phyloP scores from a whole-genome alignment of 2,329 filamentous ascomycete genomes.

The Penicillium sp. region DNA sequence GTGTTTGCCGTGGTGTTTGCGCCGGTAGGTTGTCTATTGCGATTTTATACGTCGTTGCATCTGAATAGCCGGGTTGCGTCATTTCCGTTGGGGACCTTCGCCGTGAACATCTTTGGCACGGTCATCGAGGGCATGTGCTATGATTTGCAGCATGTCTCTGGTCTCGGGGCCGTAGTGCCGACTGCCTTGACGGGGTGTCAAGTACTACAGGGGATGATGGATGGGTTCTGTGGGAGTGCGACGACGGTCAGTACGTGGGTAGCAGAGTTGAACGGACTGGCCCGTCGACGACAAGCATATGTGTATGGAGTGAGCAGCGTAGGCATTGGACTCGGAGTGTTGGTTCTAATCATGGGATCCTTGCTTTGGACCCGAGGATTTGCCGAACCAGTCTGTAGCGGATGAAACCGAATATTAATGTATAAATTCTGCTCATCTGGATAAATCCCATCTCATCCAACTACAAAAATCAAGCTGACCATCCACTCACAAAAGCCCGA shows the following conservation, averaged over 20 bases:
- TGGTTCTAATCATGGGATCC: slow-evolving; percentile 53
- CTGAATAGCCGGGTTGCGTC: slow-evolving; percentile 62
- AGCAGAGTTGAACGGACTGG: slow-evolving; percentile 52
- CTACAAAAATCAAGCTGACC: neutral
- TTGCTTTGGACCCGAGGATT: slow-evolving; percentile 49
- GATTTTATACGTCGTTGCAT: slow-evolving; percentile 65
- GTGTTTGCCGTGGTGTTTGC: slow-evolving; percentile 77
- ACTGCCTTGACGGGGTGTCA: slow-evolving; percentile 53
- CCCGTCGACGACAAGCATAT: slow-evolving; percentile 55
- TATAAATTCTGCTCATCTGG: no score
- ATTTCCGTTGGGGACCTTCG: slow-evolving; percentile 83
- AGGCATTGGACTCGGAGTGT: slow-evolving; percentile 42
- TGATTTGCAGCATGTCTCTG: slow-evolving; percentile 65
- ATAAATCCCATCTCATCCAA: slow-evolving; percentile 1
- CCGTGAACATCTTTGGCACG: slow-evolving; percentile 72
- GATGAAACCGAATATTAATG: no score
- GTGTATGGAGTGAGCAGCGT: slow-evolving; percentile 49
- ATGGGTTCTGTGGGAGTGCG: slow-evolving; percentile 62
- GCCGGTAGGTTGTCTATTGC: slow-evolving; percentile 67
- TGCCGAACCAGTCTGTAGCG: slow-evolving; percentile 31
- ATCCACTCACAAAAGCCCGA: neutral
- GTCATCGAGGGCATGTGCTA: slow-evolving; percentile 68
- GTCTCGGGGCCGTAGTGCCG: slow-evolving; percentile 40
- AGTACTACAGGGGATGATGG: slow-evolving; percentile 59
- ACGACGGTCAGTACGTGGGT: slow-evolving; percentile 66